Conservation (phyloP, 1,139 yeast species). For the Saccharomyces uvarum region DNA sequence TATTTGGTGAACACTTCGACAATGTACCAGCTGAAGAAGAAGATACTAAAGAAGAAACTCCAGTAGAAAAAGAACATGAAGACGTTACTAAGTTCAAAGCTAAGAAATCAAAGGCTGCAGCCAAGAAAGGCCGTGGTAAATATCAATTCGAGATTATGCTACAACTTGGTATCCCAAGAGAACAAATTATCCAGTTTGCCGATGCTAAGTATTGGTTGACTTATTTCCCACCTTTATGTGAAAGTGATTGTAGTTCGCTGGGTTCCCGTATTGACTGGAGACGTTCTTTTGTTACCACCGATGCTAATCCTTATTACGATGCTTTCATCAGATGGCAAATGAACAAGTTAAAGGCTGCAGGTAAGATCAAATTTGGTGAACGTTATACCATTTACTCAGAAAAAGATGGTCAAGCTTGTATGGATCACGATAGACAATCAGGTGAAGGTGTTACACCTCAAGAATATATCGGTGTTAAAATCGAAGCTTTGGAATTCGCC, state of each 20-base stretch:
- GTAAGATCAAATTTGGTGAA: slow-evolving; percentile 95
- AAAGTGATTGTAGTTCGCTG: slow-evolving; percentile 67
- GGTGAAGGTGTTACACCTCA: slow-evolving; percentile 98
- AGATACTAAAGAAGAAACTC: slow-evolving; percentile 38
- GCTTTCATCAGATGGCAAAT: slow-evolving; percentile 96
- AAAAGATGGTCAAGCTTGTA: slow-evolving; percentile 97
- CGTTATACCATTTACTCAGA: slow-evolving; percentile 96
- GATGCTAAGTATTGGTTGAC: slow-evolving; percentile 84
- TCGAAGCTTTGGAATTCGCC: slow-evolving; percentile 47
- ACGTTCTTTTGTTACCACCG: slow-evolving; percentile 92
- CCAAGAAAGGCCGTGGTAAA: slow-evolving; percentile 89
- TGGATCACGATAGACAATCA: slow-evolving; percentile 95
- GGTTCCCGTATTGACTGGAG: slow-evolving; percentile 99
- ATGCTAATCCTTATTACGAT: slow-evolving; percentile 89
- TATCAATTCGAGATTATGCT: slow-evolving; percentile 94
- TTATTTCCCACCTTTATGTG: slow-evolving; percentile 85
- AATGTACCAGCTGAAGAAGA: slow-evolving; percentile 53
- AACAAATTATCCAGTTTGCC: slow-evolving; percentile 79
- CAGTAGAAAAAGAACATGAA: slow-evolving; percentile 41
- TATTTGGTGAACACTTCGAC: slow-evolving; percentile 76
- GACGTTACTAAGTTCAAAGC: slow-evolving; percentile 89
- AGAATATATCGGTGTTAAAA: slow-evolving; percentile 91
- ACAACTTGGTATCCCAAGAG: slow-evolving; percentile 79
- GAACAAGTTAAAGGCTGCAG: slow-evolving; percentile 74
- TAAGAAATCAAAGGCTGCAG: slow-evolving; percentile 85